Evolutionary conservation across 441 rosid genomes (phyloP).

Genomic region (Bruguiera hainesii): DNA sequence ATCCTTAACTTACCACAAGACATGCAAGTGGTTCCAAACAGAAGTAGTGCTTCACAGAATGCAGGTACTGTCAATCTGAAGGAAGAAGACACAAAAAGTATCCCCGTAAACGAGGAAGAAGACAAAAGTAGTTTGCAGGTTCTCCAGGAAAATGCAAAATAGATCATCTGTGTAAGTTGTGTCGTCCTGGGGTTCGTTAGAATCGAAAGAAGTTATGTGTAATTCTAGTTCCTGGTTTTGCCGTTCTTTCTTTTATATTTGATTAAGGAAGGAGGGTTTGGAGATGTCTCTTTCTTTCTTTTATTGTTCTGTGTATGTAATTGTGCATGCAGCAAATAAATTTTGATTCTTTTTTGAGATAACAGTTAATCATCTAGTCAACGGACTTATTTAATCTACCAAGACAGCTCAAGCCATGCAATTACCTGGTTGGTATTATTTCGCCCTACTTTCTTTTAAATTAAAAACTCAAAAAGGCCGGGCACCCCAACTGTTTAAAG

Average conservation of each 20-base stretch:
- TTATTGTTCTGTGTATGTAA: conserved; percentile 20
- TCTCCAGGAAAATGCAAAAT: conserved; percentile 18
- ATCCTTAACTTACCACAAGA: neutral
- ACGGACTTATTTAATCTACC: neutral
- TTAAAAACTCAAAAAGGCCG: neutral
- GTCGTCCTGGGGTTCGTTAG: neutral
- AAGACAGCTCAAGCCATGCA: no score
- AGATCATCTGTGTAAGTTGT: conserved; percentile 17
- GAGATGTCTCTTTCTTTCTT: neutral
- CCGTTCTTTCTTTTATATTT: conserved; percentile 14
- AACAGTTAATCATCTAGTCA: no score
- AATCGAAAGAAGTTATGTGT: conserved; percentile 17
- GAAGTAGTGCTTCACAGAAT: conserved; percentile 25
- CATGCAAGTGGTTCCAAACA: conserved; percentile 21
- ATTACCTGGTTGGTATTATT: no score
- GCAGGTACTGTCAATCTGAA: conserved; percentile 1
- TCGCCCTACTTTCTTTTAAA: neutral
- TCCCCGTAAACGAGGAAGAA: conserved; percentile 1
- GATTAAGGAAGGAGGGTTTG: conserved; percentile 15
- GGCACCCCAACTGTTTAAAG: no score
- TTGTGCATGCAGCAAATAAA: conserved; percentile 25
- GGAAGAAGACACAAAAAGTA: conserved; percentile 4
- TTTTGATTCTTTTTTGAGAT: neutral
- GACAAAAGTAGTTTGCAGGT: conserved; percentile 14
- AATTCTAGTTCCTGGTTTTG: conserved; percentile 9